Evolutionary conservation across 257 asterid species (phyloP).

Genomic region (Fraxinus excelsior): DNA sequence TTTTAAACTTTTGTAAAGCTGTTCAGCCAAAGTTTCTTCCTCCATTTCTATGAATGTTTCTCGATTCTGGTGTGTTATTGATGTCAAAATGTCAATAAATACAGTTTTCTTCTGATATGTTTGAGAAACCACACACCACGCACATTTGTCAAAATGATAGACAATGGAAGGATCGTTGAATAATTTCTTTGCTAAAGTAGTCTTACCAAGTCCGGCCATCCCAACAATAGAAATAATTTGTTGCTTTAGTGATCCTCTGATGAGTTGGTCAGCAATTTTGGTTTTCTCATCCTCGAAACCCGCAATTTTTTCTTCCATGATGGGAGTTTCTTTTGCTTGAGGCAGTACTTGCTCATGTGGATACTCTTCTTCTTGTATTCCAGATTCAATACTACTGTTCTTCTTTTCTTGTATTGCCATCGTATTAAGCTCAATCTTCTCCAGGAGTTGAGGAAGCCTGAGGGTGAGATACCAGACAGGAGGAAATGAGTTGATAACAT

Average conservation of each 20-base stretch:
- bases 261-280: slow-evolving; percentile 7
- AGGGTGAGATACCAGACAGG: slow-evolving; percentile 17
- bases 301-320: not conserved
- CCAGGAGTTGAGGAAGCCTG: slow-evolving; percentile 12
- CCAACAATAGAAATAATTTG: slow-evolving; percentile 28
- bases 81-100: slow-evolving; percentile 21
- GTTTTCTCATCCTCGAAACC: slow-evolving; percentile 23
- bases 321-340: not conserved
- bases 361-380: too few species aligned
- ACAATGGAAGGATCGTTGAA: slow-evolving; percentile 15
- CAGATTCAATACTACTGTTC: not conserved
- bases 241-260: not conserved
- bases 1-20: slow-evolving; percentile 25
- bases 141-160: slow-evolving; percentile 22
- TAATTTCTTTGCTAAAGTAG: slow-evolving; percentile 33
- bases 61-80: slow-evolving; percentile 7
- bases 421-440: slow-evolving; percentile 7
- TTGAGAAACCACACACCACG: slow-evolving; percentile 28
- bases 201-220: too few species aligned
- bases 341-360: too few species aligned
- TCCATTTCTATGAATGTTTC: slow-evolving; percentile 6
- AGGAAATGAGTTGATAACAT: slow-evolving; percentile 18
- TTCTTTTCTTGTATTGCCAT: slow-evolving; percentile 13
- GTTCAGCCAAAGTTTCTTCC: slow-evolving; percentile 16
- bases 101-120: slow-evolving; percentile 10